phyloP scores from a whole-genome alignment of 352 stramenopile species.

The Globisporangium nodosum region DNA sequence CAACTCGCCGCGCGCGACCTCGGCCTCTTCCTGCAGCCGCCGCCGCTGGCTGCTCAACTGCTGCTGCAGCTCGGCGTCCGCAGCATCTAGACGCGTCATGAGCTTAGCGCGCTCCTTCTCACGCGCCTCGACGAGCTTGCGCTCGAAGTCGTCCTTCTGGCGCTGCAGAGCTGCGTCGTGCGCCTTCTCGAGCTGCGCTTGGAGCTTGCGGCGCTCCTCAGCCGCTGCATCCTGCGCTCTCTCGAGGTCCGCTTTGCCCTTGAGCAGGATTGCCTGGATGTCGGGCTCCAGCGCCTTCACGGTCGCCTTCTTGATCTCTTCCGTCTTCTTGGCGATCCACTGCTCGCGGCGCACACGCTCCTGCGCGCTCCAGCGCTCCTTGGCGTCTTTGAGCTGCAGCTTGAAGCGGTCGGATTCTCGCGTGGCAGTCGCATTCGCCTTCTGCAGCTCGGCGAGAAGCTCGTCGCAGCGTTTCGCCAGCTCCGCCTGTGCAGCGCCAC shows the following conservation, averaged over 20 bases:
- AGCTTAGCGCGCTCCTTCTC: conserved; percentile 77
- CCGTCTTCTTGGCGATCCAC: conserved; percentile 80
- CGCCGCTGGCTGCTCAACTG: conserved; percentile 65
- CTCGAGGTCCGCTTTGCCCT: conserved; percentile 66
- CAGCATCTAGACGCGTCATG: conserved; percentile 61
- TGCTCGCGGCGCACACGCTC: conserved; percentile 70
- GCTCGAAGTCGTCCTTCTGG: conserved; percentile 65
- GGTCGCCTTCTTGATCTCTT: conserved; percentile 83
- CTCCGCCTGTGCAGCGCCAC: conserved; percentile 23
- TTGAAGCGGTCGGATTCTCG: conserved; percentile 61
- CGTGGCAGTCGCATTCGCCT: conserved; percentile 28
- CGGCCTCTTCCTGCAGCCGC: conserved; percentile 65
- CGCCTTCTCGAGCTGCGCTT: conserved; percentile 54
- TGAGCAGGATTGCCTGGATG: conserved; percentile 74
- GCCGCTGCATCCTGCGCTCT: conserved; percentile 44
- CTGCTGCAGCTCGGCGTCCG: conserved; percentile 73
- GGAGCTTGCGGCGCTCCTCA: conserved; percentile 54
- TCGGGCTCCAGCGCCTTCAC: conserved; percentile 72
- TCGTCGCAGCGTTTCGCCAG: conserved; percentile 73
- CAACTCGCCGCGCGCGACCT: conserved; percentile 53
- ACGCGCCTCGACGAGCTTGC: conserved; percentile 57
- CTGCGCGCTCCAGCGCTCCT: conserved; percentile 60
- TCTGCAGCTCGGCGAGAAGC: conserved; percentile 61
- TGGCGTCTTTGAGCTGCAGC: conserved; percentile 71
- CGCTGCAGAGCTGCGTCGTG: conserved; percentile 40